These are phyloP conservation scores for Aspergillus aculeatus DNA, from an alignment of 2,329 filamentous ascomycete species.

Conservation along the genomic window DNA sequence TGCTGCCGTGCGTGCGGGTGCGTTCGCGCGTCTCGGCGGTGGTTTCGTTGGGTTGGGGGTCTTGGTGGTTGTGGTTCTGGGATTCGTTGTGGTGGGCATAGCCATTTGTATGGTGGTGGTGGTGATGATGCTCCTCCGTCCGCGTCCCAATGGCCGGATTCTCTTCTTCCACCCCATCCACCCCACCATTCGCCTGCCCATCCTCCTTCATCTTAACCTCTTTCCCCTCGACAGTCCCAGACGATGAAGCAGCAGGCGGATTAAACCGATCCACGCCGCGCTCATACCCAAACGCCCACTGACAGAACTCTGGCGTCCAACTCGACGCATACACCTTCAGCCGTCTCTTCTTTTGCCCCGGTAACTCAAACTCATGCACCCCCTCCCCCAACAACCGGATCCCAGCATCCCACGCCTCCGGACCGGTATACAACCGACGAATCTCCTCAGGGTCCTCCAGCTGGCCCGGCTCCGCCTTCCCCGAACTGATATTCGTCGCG, in stretches of 20 bases:
- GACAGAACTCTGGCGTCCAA: conserved; percentile 57
- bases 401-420: conserved; percentile 46
- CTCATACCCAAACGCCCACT: conserved; percentile 57
- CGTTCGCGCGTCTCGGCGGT: background rate
- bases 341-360: conserved; percentile 37
- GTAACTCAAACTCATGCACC: conserved; percentile 45
- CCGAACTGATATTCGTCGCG: conserved; percentile 19
- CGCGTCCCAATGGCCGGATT: background rate
- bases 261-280: conserved; percentile 55
- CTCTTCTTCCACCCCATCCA: no score
- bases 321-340: conserved; percentile 53
- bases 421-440: conserved; percentile 49
- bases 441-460: conserved; percentile 28
- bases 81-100: no score
- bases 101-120: background rate
- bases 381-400: conserved; percentile 60
- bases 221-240: background rate
- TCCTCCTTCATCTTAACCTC: background rate
- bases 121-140: background rate
- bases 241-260: conserved; percentile 21
- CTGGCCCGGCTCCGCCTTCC: conserved; percentile 11
- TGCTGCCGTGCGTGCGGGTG: background rate
- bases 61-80: no score
- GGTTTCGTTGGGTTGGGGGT: background rate
- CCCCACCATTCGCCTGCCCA: background rate